phyloP scores from a whole-genome alignment of 495 filamentous ascomycete genomes.

The Daldinia concentrica region DNA sequence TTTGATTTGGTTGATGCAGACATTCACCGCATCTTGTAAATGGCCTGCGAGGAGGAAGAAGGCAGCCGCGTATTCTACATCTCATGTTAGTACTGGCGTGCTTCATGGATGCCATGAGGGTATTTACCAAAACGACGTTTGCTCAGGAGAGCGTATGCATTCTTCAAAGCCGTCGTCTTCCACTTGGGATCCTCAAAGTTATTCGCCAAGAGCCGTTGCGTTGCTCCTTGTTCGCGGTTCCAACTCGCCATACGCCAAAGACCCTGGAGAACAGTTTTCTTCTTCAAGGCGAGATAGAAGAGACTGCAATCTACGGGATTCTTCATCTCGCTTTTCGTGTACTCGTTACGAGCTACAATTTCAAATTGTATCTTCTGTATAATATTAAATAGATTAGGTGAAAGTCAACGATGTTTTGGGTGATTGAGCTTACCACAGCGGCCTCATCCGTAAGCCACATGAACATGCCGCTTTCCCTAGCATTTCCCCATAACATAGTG shows the following conservation, averaged over 20 bases:
- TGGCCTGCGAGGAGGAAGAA: conserved; percentile 94
- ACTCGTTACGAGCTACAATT: conserved; percentile 88
- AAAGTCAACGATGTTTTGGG: neutral
- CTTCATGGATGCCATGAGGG: neutral
- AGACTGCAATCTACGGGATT: conserved; percentile 95
- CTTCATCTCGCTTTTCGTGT: conserved; percentile 84
- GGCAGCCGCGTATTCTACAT: conserved; percentile 87
- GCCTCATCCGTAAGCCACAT: conserved; percentile 88
- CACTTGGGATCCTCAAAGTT: conserved; percentile 88
- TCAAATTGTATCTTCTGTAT: conserved; percentile 82
- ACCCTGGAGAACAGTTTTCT: conserved; percentile 90
- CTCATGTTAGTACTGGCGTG: conserved; percentile 20
- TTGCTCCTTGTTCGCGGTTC: conserved; percentile 85
- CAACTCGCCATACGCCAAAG: conserved; percentile 96
- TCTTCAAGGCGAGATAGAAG: conserved; percentile 88
- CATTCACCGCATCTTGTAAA: conserved; percentile 82
- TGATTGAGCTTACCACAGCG: conserved; percentile 70
- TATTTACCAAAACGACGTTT: conserved; percentile 83
- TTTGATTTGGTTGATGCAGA: conserved; percentile 83
- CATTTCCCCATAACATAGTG: conserved; percentile 82
- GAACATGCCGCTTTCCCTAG: conserved; percentile 87
- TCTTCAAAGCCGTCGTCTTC: conserved; percentile 92
- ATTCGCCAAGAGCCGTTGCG: conserved; percentile 78
- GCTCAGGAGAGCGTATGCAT: conserved; percentile 95
- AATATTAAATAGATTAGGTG: conserved; percentile 15